Conservation (phyloP, 2,329 filamentous ascomycete species). For the Fusarium tricinctum region DNA sequence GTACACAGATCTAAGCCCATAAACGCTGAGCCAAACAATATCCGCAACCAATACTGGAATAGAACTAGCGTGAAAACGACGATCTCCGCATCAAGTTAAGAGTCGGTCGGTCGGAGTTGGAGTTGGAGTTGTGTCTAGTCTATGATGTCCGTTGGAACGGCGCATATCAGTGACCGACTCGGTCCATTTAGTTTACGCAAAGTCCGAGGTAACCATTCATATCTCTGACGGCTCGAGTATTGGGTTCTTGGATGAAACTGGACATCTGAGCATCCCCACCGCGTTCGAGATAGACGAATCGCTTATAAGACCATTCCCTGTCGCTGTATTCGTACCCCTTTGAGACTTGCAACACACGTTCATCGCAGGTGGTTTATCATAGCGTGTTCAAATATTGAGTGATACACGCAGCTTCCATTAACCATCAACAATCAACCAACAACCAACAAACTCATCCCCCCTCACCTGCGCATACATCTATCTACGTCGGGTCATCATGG, state of each 20-base stretch:
- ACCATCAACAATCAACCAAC: background rate
- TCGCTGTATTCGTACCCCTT: slow-evolving; percentile 39
- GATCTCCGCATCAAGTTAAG: slow-evolving; percentile 4
- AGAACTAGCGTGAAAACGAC: slow-evolving; percentile 27
- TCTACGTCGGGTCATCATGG: slow-evolving; percentile 35
- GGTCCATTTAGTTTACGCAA: slow-evolving; percentile 10
- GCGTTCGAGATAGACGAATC: slow-evolving; percentile 40
- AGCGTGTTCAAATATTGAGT: slow-evolving; percentile 14
- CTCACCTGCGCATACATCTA: slow-evolving; percentile 1
- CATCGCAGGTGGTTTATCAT: slow-evolving; percentile 15
- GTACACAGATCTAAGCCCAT: background rate
- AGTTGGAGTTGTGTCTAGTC: slow-evolving; percentile 32
- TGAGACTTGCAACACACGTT: slow-evolving; percentile 34
- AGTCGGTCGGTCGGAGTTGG: slow-evolving; percentile 22
- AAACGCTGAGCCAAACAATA: background rate
- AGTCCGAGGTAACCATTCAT: slow-evolving; percentile 20
- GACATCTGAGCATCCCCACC: slow-evolving; percentile 29
- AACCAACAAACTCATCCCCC: background rate
- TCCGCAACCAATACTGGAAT: slow-evolving; percentile 35
- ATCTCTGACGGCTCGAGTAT: slow-evolving; percentile 42
- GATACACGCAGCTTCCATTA: background rate
- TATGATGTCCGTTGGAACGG: slow-evolving; percentile 43
- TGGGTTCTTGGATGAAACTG: slow-evolving; percentile 13
- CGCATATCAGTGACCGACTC: slow-evolving; percentile 38
- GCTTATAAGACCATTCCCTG: slow-evolving; percentile 43